phyloP scores from a whole-genome alignment of 345 rosid species.

The Salix caprea region DNA sequence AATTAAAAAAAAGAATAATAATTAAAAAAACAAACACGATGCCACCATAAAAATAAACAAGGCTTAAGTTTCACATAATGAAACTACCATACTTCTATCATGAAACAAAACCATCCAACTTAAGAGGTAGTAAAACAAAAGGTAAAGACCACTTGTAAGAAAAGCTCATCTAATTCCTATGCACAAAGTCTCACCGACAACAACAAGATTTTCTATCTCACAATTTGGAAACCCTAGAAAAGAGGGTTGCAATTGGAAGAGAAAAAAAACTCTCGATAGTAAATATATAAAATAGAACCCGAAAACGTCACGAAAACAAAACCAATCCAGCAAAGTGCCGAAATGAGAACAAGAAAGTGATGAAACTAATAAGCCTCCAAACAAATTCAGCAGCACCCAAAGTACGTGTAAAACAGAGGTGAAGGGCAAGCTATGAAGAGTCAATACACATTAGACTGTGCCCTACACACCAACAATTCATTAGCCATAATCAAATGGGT shows the following conservation, averaged over 20 bases:
- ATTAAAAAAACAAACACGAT: no score
- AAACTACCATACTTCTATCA: neutral
- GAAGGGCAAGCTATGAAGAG: neutral
- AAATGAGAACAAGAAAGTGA: neutral
- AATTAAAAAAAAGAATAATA: no score
- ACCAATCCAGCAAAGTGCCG: neutral
- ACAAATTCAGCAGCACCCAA: neutral
- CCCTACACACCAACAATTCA: neutral
- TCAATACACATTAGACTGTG: neutral
- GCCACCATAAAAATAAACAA: no score
- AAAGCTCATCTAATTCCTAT: neutral
- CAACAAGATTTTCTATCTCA: neutral
- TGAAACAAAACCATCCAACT: neutral
- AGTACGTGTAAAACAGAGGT: neutral
- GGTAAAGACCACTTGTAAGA: neutral
- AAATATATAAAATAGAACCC: no score
- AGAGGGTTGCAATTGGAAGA: neutral
- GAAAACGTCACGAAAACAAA: no score
- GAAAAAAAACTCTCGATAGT: neutral
- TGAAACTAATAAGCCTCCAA: neutral
- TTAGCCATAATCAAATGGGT: neutral
- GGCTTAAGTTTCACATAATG: neutral
- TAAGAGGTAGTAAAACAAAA: neutral
- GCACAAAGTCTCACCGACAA: neutral
- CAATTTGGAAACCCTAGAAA: neutral